phyloP scores from a whole-genome alignment of 306 rosid genomes.

The Astragalus membranaceus region DNA sequence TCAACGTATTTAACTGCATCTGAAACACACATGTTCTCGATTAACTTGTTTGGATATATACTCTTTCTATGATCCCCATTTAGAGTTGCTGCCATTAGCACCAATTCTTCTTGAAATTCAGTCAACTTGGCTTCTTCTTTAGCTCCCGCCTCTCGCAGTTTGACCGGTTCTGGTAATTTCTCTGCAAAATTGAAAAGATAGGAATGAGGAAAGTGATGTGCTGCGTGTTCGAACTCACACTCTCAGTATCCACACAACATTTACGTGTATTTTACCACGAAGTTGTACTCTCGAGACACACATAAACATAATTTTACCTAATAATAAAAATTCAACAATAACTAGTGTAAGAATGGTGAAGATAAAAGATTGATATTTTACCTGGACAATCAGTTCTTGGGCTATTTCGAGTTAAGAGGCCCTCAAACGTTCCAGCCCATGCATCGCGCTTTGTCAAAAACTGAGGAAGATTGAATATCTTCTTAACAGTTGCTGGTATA shows the following conservation, averaged over 20 bases:
- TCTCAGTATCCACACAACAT: too few species aligned
- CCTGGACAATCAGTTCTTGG: slow-evolving; percentile 24
- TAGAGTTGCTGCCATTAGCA: slow-evolving; percentile 55
- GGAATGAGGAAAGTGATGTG: too few species aligned
- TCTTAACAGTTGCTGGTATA: slow-evolving; percentile 22
- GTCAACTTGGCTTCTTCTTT: slow-evolving; percentile 31
- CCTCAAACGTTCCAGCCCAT: slow-evolving; percentile 24
- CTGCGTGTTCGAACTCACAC: too few species aligned
- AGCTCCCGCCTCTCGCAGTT: slow-evolving; percentile 36
- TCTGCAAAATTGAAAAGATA: slow-evolving; percentile 22
- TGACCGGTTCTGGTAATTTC: slow-evolving; percentile 36
- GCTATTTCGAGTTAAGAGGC: neutral
- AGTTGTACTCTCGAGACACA: too few species aligned
- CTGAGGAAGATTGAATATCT: slow-evolving; percentile 15
- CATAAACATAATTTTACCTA: too few species aligned
- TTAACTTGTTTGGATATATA: slow-evolving; percentile 41
- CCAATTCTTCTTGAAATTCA: slow-evolving; percentile 59
- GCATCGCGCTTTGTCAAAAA: slow-evolving; percentile 23
- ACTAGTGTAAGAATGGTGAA: neutral
- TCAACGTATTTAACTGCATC: slow-evolving; percentile 47
- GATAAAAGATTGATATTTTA: neutral
- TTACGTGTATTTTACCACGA: too few species aligned
- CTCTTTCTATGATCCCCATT: slow-evolving; percentile 51
- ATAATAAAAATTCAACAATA: neutral
- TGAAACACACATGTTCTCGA: slow-evolving; percentile 38